Base-by-base conservation (phyloP, 768 basidiomycete species). In the Tephrocybe rancida region DNA sequence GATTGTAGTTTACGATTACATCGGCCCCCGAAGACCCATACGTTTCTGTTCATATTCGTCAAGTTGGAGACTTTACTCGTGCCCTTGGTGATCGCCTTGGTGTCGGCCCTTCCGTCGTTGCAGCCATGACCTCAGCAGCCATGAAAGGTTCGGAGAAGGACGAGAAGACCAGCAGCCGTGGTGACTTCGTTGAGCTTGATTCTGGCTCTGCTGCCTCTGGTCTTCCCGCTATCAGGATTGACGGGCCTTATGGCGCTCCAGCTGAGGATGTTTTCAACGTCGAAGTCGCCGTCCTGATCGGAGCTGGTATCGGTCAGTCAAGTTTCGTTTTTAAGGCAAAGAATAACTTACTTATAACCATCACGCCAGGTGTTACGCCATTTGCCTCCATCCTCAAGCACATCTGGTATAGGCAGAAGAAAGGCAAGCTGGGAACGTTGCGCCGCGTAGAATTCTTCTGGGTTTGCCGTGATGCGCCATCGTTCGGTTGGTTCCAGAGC, bases 401-500 rank as follows among this genome's bases (percentile, higher is more conserved):
- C 66, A 92, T 98, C 56, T 95, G 94, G 94, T 95, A 96, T 74
- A 84, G 85, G 61, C 93, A 95, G 70, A 86, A 84, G 73, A 80
- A 79, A 52, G 87, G 88, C 37, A 80, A 83, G 54, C 74, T 95
- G 30, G 90, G 91, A 27, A 82, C 86, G 26, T 84, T 98, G 52
- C 86, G 88, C 48, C 84, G 90, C 38, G 95, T 97, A 53, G 92
- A 96, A 62, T 95, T 96, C 71, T 91, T 96, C 75, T 96, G 94
- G 95, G 82, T 92, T 58, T 91, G 88, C 68, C 87, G 91, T 67
- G 91, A 95, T 60, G 85, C 90, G n/a, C 92, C 92, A n/a, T 91
- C 90, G n/a, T 94, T 97, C 64, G 94, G 92, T 62, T 97, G 95
- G 95, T 96, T 98, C 83, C 92, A 95, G 69, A 86, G 81, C 56